Evolutionary conservation across 345 rosid species (phyloP).

Genomic region (Combretum micranthum): DNA sequence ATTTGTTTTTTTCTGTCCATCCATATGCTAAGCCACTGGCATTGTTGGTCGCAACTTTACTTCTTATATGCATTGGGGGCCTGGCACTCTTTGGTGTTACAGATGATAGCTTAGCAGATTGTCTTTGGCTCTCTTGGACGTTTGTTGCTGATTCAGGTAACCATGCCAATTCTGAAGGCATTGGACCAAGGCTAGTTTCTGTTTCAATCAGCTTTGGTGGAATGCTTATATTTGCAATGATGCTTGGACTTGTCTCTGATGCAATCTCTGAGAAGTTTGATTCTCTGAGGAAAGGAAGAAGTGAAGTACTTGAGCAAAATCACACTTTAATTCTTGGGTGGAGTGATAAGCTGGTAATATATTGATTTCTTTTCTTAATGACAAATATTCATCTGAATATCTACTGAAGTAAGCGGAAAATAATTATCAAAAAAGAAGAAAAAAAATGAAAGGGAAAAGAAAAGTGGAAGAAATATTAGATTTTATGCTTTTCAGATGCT

Average conservation of each 20-base stretch:
- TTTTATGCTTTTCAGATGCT: too few relatives aligned
- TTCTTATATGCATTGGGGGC: conserved; percentile 58
- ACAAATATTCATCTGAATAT: neutral
- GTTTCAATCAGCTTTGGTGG: conserved; percentile 73
- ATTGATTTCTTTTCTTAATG: conserved; percentile 10
- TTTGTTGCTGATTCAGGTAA: conserved; percentile 61
- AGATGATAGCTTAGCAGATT: conserved; percentile 51
- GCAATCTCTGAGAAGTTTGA: conserved; percentile 74
- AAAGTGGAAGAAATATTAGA: too few relatives aligned
- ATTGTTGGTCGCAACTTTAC: conserved; percentile 51
- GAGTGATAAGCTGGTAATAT: conserved; percentile 82
- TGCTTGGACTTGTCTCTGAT: conserved; percentile 77
- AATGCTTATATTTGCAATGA: conserved; percentile 78
- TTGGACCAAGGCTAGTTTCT: conserved; percentile 62
- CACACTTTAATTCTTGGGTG: conserved; percentile 74
- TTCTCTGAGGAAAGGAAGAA: conserved; percentile 64
- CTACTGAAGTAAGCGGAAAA: neutral
- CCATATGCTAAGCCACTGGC: conserved; percentile 66
- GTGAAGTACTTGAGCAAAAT: conserved; percentile 62
- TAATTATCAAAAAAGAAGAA: too few relatives aligned
- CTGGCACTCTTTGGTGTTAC: conserved; percentile 61
- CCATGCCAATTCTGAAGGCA: conserved; percentile 62
- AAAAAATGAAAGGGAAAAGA: neutral
- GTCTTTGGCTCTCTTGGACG: conserved; percentile 76
- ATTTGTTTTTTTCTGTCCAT: conserved; percentile 49